phyloP scores from a whole-genome alignment of 1,284 basidiomycete species.

The Ustilago cynodontis region DNA sequence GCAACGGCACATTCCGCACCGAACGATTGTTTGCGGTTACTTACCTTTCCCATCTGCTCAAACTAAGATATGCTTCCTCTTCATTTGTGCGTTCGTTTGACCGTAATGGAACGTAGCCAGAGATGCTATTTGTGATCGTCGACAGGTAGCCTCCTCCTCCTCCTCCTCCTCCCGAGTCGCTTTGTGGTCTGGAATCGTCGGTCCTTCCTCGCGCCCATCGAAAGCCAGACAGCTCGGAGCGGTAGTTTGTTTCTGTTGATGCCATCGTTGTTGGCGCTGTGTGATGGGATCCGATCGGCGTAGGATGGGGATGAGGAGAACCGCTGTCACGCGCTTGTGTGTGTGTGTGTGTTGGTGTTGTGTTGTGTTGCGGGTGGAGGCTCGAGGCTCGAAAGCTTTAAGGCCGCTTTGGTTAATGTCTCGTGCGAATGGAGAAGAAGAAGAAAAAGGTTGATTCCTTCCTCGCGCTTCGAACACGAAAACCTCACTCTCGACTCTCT shows the following conservation, averaged over 20 bases:
- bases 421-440: constrained; percentile 43
- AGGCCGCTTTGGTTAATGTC: constrained; percentile 14
- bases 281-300: too few species aligned
- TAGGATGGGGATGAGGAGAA: not conserved
- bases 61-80: constrained; percentile 85
- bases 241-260: constrained; percentile 52
- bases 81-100: constrained; percentile 87
- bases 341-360: constrained; percentile 2
- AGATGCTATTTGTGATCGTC: constrained; percentile 74
- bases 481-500: constrained; percentile 14
- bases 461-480: constrained; percentile 45
- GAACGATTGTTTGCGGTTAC: too few species aligned
- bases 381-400: not conserved
- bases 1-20: too few species aligned
- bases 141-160: constrained; percentile 44
- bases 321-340: constrained; percentile 8
- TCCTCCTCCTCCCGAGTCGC: constrained; percentile 16
- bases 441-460: constrained; percentile 49
- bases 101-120: constrained; percentile 86
- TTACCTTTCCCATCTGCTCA: constrained; percentile 68
- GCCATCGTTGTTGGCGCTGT: constrained; percentile 16
- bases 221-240: constrained; percentile 60
- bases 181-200: constrained; percentile 53
- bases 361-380: constrained; percentile 34
- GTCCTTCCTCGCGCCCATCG: constrained; percentile 62